Conservation (phyloP, 257 asterid genomes). For the Mentha longifolia region DNA sequence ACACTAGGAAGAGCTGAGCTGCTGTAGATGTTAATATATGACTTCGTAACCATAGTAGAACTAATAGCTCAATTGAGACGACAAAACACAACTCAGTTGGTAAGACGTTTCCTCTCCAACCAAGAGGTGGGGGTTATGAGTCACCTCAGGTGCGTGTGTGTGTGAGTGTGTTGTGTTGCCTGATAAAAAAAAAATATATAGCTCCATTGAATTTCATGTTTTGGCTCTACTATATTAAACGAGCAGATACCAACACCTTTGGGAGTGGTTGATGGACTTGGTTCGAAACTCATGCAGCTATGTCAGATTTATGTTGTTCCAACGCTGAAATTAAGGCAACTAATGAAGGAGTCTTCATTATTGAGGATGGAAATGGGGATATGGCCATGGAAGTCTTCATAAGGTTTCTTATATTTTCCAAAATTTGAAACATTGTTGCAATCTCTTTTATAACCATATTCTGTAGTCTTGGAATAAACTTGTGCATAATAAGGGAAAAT, state of each 20-base stretch:
- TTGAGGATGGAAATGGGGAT: conserved; percentile 97
- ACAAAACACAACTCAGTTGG: no score
- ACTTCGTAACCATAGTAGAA: no score
- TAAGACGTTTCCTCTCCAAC: no score
- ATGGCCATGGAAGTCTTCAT: conserved; percentile 93
- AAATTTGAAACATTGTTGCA: conserved; percentile 17
- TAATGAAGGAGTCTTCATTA: conserved; percentile 93
- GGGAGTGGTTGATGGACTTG: conserved; percentile 74
- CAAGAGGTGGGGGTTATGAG: no score
- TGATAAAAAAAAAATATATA: no score
- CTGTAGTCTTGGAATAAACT: not conserved
- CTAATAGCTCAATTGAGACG: no score
- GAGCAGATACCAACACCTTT: conserved; percentile 65
- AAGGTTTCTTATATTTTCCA: conserved; percentile 55
- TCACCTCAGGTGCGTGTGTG: no score
- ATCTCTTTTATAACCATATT: conserved; percentile 4
- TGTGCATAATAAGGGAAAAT: conserved; percentile 96
- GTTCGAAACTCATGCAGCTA: conserved; percentile 75
- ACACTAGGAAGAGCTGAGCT: no score
- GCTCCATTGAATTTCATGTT: not conserved
- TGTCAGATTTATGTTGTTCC: conserved; percentile 84
- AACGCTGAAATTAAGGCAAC: conserved; percentile 86
- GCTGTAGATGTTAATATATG: no score
- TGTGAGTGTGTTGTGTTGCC: no score
- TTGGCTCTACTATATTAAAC: conserved; percentile 33